A percentile compares a stretch with the other conserved stretches of the same genome.
Conservation (phyloP, 305 asterid species). For the Ajuga reptans region DNA sequence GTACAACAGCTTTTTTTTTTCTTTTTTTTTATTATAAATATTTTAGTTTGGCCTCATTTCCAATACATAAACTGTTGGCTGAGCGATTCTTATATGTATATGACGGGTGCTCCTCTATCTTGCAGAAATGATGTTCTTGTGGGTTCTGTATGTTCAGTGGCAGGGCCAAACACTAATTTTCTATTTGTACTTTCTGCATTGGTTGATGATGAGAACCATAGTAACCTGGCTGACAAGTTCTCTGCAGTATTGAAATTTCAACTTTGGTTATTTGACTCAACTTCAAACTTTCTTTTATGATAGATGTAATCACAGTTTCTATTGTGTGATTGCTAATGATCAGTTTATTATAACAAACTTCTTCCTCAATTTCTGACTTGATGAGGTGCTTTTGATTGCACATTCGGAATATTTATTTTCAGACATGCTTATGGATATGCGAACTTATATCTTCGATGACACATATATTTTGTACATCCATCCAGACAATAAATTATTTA, state of each 20-base stretch:
- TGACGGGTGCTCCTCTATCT: neutral
- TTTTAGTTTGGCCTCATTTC: neutral
- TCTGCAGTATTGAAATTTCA: neutral
- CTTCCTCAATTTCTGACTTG: neutral
- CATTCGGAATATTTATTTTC: neutral
- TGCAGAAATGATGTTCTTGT: neutral
- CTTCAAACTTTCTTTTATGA: neutral
- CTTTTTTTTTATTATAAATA: neutral
- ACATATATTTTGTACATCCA: slow-evolving; percentile 5
- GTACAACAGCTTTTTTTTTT: neutral
- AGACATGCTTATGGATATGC: neutral
- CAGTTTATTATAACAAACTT: neutral
- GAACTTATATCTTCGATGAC: slow-evolving; percentile 5
- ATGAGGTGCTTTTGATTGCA: neutral
- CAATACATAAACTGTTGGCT: neutral
- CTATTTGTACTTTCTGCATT: neutral
- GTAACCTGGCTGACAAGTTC: neutral
- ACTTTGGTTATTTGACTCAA: neutral
- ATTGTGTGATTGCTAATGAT: neutral
- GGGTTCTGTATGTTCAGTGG: neutral
- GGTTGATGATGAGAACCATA: neutral
- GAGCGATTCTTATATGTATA: too few relatives aligned
- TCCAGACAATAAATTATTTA: neutral
- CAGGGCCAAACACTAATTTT: neutral
- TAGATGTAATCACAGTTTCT: too few relatives aligned